Evolutionary conservation across 78 protist genomes (phyloP), one percentile per base, ranked within the genome.

Genomic region (Dictyostelium citrinum): DNA sequence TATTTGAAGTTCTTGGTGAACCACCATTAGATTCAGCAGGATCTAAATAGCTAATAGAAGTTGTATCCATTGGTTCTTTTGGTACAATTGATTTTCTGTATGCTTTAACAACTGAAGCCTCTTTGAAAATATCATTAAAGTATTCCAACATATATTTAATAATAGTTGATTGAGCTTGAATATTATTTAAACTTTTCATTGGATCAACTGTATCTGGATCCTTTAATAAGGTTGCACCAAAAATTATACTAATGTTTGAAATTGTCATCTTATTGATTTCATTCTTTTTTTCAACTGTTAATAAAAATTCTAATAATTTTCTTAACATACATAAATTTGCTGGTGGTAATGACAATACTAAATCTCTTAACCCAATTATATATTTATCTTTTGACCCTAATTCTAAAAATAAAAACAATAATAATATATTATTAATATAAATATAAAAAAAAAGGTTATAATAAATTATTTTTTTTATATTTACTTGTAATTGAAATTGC

Each of bases 201-300:
- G 80, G 79, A 35, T 78, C 84, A 7, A n/a, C 82, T 31, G 77
- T 70, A 45, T 88, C 93, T 67, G 93, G 93, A 78, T 88, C 93
- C 9, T 72, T 37, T 58, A 88, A 33, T 10, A 88, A 35, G 31
- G 93, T 88, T 4, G 81, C 79, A 20, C 93, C 93, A 46, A 88
- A 88, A 20, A 88, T 78, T 31, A 88, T 88, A 46, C 85, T 76
- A 10, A 88, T n/a, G 49, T 88, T 88, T 64, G 81, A 83, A 24
- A 83, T 77, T 6, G 60, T 78, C 93, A 88, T 88, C 58, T 88
- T 88, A 78, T 88, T 88, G 2, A 74, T 20, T 14, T 76, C 93
- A 27, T 49, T 88, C 31, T 88, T 60, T 17, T 71, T 33, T 35
- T 88, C 93, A 5, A 88, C 58, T 35, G 39, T 22, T 24, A 61